phyloP scores from a whole-genome alignment of 1,284 basidiomycete genomes.

The Cutaneotrichosporon sp. region DNA sequence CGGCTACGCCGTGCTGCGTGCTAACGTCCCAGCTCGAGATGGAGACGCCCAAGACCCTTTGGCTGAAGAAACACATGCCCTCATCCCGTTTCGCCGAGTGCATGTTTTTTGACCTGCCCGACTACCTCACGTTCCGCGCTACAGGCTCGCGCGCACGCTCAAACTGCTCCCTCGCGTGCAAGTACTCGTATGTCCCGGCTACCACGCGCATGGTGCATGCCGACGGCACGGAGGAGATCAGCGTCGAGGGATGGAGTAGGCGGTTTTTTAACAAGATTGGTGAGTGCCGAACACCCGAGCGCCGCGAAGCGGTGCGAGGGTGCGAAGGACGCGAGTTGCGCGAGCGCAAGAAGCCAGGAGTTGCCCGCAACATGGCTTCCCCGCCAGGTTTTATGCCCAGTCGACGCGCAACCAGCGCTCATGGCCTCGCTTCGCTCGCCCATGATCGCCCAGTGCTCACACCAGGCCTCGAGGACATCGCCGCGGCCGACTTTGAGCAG shows the following conservation, averaged over 20 bases:
- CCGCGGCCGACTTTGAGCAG: slow-evolving; percentile 62
- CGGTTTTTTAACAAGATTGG: slow-evolving; percentile 82
- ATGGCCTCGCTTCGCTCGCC: too few relatives aligned
- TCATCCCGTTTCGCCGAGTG: slow-evolving; percentile 67
- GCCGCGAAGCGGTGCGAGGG: too few relatives aligned
- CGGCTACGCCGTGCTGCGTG: too few relatives aligned
- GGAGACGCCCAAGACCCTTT: slow-evolving; percentile 94
- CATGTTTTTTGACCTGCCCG: slow-evolving; percentile 95
- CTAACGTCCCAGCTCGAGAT: slow-evolving; percentile 91
- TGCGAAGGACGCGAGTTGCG: too few relatives aligned
- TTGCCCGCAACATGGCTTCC: not conserved
- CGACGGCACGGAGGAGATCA: slow-evolving; percentile 40
- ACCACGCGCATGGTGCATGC: slow-evolving; percentile 45
- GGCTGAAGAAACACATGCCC: slow-evolving; percentile 87
- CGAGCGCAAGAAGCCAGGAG: not conserved
- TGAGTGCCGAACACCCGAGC: too few relatives aligned
- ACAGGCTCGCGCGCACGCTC: slow-evolving; percentile 75
- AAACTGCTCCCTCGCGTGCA: slow-evolving; percentile 91
- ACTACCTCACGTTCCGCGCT: slow-evolving; percentile 90
- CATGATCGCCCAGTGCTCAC: slow-evolving; percentile 1
- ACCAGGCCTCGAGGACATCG: slow-evolving; percentile 41
- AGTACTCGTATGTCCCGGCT: slow-evolving; percentile 90
- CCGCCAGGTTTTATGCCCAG: not conserved
- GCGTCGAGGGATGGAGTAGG: slow-evolving; percentile 69
- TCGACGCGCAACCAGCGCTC: too few relatives aligned